Evolutionary conservation across 2,329 filamentous ascomycete species (phyloP).

Genomic region (Trichoderma brevicompactum): DNA sequence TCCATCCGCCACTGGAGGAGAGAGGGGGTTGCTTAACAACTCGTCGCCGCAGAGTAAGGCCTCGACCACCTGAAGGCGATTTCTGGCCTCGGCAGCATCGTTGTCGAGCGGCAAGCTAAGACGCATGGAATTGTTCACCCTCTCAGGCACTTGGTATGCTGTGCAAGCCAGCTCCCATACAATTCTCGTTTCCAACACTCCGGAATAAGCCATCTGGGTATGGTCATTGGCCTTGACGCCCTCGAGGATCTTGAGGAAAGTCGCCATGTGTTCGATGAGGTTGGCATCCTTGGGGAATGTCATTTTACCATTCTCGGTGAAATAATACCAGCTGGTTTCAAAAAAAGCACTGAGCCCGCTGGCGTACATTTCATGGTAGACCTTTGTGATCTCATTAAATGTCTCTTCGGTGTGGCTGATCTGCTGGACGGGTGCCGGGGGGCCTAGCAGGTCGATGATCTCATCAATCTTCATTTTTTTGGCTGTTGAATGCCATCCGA

Average conservation of each 20-base stretch:
- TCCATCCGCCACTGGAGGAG: slow-evolving; percentile 52
- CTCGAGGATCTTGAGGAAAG: slow-evolving; percentile 62
- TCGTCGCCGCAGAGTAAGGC: slow-evolving; percentile 74
- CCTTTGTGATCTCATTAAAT: slow-evolving; percentile 68
- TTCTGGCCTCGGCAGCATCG: slow-evolving; percentile 66
- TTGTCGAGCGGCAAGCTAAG: slow-evolving; percentile 55
- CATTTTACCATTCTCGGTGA: slow-evolving; percentile 50
- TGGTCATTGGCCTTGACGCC: slow-evolving; percentile 55
- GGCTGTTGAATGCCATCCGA: slow-evolving; percentile 37
- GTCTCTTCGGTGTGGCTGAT: slow-evolving; percentile 56
- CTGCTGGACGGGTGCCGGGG: slow-evolving; percentile 59
- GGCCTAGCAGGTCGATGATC: slow-evolving; percentile 66
- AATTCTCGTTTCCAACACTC: slow-evolving; percentile 60
- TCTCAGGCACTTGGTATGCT: slow-evolving; percentile 47
- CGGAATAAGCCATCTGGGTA: slow-evolving; percentile 57
- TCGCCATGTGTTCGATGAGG: slow-evolving; percentile 68
- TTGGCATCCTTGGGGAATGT: slow-evolving; percentile 57
- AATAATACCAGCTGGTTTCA: slow-evolving; percentile 82
- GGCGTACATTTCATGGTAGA: slow-evolving; percentile 78
- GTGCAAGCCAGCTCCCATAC: slow-evolving; percentile 64
- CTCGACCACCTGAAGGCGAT: slow-evolving; percentile 76
- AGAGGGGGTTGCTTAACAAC: slow-evolving; percentile 61
- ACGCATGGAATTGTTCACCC: slow-evolving; percentile 42
- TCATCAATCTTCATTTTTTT: slow-evolving; percentile 72
- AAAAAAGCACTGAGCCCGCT: slow-evolving; percentile 74